These are phyloP conservation scores for sorghum (Sorghum bicolor) DNA, from an alignment of 176 grass and related monocot species.

Conservation along the genomic window DNA sequence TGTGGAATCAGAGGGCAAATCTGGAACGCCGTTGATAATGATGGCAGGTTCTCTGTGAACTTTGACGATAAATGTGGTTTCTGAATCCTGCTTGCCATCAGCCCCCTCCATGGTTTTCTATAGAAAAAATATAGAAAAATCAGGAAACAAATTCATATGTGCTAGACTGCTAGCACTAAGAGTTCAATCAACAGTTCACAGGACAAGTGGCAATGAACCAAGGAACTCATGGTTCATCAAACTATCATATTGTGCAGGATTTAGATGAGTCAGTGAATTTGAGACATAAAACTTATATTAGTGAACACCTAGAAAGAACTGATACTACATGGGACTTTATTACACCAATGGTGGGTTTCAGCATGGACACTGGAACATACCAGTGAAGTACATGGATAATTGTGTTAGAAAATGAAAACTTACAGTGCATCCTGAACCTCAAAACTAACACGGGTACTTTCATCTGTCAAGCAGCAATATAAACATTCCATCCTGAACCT, in stretches of 20 bases:
- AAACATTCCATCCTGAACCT: background rate
- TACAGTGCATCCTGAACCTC: background rate
- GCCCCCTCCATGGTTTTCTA: conserved; percentile 46
- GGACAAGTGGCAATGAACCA: conserved; percentile 3
- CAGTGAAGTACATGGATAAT: background rate
- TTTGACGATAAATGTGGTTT: conserved; percentile 45
- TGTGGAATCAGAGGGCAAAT: conserved; percentile 33
- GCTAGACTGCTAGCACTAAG: background rate
- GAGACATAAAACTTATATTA: background rate
- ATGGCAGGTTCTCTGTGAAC: conserved; percentile 77
- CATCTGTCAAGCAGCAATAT: background rate
- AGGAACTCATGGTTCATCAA: conserved; percentile 15
- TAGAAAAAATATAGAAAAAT: conserved; percentile 4
- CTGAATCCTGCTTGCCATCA: conserved; percentile 30
- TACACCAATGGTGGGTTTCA: background rate
- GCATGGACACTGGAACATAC: background rate
- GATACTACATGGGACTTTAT: background rate
- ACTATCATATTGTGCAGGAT: conserved; percentile 19
- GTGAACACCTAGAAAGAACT: conserved; percentile 7
- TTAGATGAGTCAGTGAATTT: background rate
- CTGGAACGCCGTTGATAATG: conserved; percentile 74
- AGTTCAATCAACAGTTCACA: background rate
- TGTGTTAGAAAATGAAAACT: background rate
- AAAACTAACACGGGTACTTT: background rate
- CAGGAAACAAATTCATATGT: conserved; percentile 27